Base-by-base conservation (phyloP, 2,329 filamentous ascomycete species). In the Aaosphaeria pasadenensis region DNA sequence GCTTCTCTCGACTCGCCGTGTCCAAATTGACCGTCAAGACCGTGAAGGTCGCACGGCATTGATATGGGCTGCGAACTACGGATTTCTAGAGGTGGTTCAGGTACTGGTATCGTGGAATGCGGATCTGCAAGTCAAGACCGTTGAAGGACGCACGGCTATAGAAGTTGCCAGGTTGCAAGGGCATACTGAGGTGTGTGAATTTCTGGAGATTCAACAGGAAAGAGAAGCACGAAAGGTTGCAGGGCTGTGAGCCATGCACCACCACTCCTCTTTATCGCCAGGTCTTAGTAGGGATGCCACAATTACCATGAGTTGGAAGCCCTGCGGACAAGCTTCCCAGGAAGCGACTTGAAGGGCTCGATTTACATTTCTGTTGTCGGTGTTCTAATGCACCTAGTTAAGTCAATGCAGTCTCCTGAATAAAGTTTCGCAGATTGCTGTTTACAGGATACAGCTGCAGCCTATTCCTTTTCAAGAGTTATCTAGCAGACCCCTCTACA, bases 11-110 rank as follows among this genome's bases (percentile, higher is more conserved):
- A 59, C 52, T 6, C 58, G 58, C n/a, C 17, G 47, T 1, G 59
- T 71, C 1, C 57, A 71, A 48, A 49, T 68, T 5, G 60, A 71
- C 45, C 57, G 57, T 31, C 51, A 58, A 24, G 69, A 70, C 45
- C 11, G 32, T 5, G 43, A 50, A 44, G 64, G 66, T 35, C 53
- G 60, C 28, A 70, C 59, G 7, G 56, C 63, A 35, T 52, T 73
- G 28, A 67, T 62, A 39, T 71, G 60, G 63, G 69, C 69, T 30
- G 60, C 64, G 24, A 62, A 55, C 31, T 71, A 71, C 45, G 65
- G 68, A 0, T 69, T 71, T 44, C 29, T 49, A 24, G 55, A 59
- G 9, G 53, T 59, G 42, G 52, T 57, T 31, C 51, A 56, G 45
- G 30, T 59, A 39, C 48, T 59, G 32, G 9, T 56, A 30, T 50